Conservation (phyloP, 1,284 basidiomycete species). For the Leccinum variabile region DNA sequence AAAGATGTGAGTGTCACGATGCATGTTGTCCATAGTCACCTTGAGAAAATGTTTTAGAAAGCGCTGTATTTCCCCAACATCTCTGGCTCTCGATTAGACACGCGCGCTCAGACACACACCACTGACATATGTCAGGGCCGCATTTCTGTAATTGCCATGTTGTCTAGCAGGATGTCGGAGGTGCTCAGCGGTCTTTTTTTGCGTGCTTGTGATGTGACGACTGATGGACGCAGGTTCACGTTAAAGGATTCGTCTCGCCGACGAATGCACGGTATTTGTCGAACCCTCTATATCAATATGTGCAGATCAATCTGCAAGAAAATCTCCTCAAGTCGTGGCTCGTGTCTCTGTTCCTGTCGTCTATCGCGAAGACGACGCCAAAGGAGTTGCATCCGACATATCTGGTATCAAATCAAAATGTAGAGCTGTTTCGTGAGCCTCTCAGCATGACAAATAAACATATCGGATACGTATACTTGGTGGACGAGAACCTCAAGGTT, state of each 20-base stretch:
- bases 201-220: slow-evolving; percentile 3
- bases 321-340: slow-evolving; percentile 90
- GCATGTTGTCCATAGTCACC: not conserved
- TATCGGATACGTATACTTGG: slow-evolving; percentile 91
- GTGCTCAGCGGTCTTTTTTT: slow-evolving; percentile 41
- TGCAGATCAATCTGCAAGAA: slow-evolving; percentile 90
- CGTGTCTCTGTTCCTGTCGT: slow-evolving; percentile 78
- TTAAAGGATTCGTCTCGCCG: slow-evolving; percentile 67
- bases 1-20: slow-evolving; percentile 69
- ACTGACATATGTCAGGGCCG: slow-evolving; percentile 75
- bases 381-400: slow-evolving; percentile 72
- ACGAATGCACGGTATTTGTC: slow-evolving; percentile 61
- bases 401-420: slow-evolving; percentile 77
- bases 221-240: slow-evolving; percentile 65
- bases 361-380: slow-evolving; percentile 69
- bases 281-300: slow-evolving; percentile 74
- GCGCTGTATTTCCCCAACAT: slow-evolving; percentile 91
- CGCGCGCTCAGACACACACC: slow-evolving; percentile 66
- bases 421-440: slow-evolving; percentile 79
- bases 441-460: slow-evolving; percentile 89
- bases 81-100: slow-evolving; percentile 66
- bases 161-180: slow-evolving; percentile 86
- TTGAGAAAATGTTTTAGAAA: slow-evolving; percentile 51
- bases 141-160: slow-evolving; percentile 78
- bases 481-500: slow-evolving; percentile 83